Evolutionary conservation across 805 yeast species (phyloP).

Genomic region (Sungouiozyma intestinalis): DNA sequence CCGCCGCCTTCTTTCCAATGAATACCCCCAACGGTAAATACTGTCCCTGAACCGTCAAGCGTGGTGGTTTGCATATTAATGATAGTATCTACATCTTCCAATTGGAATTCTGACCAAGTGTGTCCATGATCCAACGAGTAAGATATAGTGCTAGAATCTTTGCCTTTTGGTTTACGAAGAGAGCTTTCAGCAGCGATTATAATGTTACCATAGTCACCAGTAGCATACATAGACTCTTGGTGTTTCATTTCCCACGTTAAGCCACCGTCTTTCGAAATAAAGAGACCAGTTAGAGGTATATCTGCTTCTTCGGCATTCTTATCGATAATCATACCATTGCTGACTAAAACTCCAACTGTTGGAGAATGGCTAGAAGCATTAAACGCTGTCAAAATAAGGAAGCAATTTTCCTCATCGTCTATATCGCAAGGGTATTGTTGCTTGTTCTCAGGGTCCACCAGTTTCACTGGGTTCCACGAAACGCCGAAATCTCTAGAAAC

Average conservation of each 20-base stretch:
- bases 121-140: constrained; percentile 69
- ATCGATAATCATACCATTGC: constrained; percentile 7
- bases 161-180: constrained; percentile 6
- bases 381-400: constrained; percentile 32
- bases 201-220: constrained; percentile 74
- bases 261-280: constrained; percentile 69
- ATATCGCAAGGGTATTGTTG: constrained; percentile 18
- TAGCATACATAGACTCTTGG: constrained; percentile 38
- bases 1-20: constrained; percentile 4
- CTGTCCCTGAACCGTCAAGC: constrained; percentile 58
- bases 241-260: constrained; percentile 51
- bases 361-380: constrained; percentile 36
- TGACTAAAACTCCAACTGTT: constrained; percentile 39
- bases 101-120: constrained; percentile 44
- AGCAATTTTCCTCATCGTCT: constrained; percentile 36
- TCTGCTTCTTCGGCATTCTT: not conserved
- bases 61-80: constrained; percentile 39
- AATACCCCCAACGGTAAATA: constrained; percentile 42
- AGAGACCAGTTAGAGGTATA: constrained; percentile 27
- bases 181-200: constrained; percentile 47
- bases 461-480: constrained; percentile 40
- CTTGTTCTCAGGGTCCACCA: constrained; percentile 34
- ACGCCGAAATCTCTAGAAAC: constrained; percentile 45
- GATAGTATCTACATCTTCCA: constrained; percentile 37
- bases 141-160: constrained; percentile 13